These are phyloP conservation scores for Atractiella rhizophila DNA, from an alignment of 768 basidiomycete species.

Conservation along the genomic window DNA sequence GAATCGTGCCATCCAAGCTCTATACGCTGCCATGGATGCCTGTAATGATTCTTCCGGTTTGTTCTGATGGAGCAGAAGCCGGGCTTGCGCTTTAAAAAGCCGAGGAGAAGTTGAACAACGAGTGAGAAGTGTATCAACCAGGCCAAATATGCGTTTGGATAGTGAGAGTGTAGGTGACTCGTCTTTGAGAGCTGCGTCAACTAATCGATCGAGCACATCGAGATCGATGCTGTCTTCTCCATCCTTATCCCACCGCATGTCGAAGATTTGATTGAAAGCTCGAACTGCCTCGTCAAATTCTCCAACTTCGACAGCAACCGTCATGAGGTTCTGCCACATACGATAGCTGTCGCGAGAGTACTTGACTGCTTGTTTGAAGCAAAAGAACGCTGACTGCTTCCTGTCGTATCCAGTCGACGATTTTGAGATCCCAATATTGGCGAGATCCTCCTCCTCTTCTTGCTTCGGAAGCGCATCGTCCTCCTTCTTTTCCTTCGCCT, in stretches of 20 bases:
- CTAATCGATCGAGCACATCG: constrained; percentile 68
- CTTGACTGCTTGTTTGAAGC: constrained; percentile 68
- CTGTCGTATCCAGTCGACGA: constrained; percentile 25
- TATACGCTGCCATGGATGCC: no score
- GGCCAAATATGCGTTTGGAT: no score
- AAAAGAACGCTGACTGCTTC: constrained; percentile 71
- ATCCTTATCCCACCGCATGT: constrained; percentile 33
- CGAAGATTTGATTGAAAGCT: constrained; percentile 56
- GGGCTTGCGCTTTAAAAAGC: constrained; percentile 59
- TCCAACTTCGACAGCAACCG: constrained; percentile 75
- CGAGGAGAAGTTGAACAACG: constrained; percentile 44
- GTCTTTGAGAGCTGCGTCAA: constrained; percentile 52
- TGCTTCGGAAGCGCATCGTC: constrained; percentile 18
- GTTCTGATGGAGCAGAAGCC: constrained; percentile 46
- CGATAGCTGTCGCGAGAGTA: constrained; percentile 75
- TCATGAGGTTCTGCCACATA: constrained; percentile 96
- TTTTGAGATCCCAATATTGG: constrained; percentile 1
- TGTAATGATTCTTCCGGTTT: no score
- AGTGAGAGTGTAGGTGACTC: constrained; percentile 16
- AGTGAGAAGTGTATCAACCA: constrained; percentile 62
- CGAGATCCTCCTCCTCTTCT: constrained; percentile 19
- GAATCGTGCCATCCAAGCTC: no score
- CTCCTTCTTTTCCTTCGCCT: no score
- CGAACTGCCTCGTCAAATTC: constrained; percentile 68
- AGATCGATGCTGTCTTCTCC: constrained; percentile 44